Percentiles rank a stretch among this genome's conserved stretches.
phyloP scores from a whole-genome alignment of 148 eudicot genomes.

The Camellia granthamiana region DNA sequence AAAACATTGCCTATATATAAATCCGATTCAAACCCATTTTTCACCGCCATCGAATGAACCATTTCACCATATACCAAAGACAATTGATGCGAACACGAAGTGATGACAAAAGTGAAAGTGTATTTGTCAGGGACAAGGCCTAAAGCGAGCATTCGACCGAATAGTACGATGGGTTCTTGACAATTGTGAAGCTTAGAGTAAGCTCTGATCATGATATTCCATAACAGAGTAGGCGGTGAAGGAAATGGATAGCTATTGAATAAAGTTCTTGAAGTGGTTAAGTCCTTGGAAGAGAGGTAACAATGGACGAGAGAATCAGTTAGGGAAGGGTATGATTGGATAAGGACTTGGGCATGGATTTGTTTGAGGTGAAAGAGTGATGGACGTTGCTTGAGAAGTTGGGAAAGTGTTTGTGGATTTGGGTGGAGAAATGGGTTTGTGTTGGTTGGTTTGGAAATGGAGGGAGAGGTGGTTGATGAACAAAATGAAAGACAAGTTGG shows the following conservation, averaged over 20 bases:
- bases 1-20: constrained; percentile 62
- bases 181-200: constrained; percentile 53
- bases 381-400: constrained; percentile 49
- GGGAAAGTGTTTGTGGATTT: constrained; percentile 26
- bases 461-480: constrained; percentile 26
- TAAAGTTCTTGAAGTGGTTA: constrained; percentile 37
- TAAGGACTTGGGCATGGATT: constrained; percentile 59
- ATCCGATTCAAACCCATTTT: constrained; percentile 47
- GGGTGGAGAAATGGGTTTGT: constrained; percentile 7
- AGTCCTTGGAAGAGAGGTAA: constrained; percentile 29
- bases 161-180: constrained; percentile 36
- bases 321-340: constrained; percentile 28
- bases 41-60: constrained; percentile 53
- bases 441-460: constrained; percentile 16
- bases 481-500: constrained; percentile 11
- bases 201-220: constrained; percentile 65
- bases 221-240: constrained; percentile 47
- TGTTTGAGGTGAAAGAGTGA: constrained; percentile 39
- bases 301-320: constrained; percentile 49
- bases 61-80: constrained; percentile 33
- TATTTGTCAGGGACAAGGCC: constrained; percentile 57
- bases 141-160: constrained; percentile 43
- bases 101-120: constrained; percentile 58
- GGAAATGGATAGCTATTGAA: constrained; percentile 45
- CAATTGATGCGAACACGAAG: constrained; percentile 48